Evolutionary conservation across 306 rosid species (phyloP).

Genomic region (Fragaria vesca): DNA sequence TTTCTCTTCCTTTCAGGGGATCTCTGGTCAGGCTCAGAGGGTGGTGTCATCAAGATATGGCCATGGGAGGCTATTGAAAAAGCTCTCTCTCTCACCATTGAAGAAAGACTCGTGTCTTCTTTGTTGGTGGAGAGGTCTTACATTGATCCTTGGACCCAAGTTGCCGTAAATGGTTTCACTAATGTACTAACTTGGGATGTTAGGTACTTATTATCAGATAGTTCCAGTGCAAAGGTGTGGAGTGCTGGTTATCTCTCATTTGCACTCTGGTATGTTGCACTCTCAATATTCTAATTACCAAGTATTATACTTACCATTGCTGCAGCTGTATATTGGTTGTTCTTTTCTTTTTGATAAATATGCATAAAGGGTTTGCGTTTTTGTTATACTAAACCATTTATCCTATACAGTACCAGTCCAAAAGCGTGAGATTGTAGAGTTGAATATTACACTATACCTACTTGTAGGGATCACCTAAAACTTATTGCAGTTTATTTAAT

Average conservation of each 20-base stretch:
- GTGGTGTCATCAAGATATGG: constrained; percentile 83
- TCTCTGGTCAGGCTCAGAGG: constrained; percentile 97
- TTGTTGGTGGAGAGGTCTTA: constrained; percentile 79
- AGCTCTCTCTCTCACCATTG: constrained; percentile 52
- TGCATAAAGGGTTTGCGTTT: not conserved
- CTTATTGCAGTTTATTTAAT: not conserved
- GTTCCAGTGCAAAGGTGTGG: constrained; percentile 80
- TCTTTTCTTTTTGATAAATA: not conserved
- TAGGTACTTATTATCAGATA: constrained; percentile 67
- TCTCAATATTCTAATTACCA: not conserved
- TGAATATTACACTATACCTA: not conserved
- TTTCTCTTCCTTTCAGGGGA: constrained; percentile 53
- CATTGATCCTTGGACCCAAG: constrained; percentile 83
- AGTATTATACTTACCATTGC: not conserved
- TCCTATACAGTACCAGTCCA: not conserved
- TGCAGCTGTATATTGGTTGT: not conserved
- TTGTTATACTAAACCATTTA: not conserved
- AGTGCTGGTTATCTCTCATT: constrained; percentile 77
- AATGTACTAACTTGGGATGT: constrained; percentile 72
- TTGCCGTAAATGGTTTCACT: constrained; percentile 55
- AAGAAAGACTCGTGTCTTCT: constrained; percentile 66
- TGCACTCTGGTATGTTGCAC: constrained; percentile 72
- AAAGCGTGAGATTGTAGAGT: not conserved
- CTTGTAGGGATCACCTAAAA: not conserved
- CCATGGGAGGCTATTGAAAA: constrained; percentile 88